Base-by-base conservation (phyloP, 2,329 filamentous ascomycete genomes). In the Dothideomycetes sp. region DNA sequence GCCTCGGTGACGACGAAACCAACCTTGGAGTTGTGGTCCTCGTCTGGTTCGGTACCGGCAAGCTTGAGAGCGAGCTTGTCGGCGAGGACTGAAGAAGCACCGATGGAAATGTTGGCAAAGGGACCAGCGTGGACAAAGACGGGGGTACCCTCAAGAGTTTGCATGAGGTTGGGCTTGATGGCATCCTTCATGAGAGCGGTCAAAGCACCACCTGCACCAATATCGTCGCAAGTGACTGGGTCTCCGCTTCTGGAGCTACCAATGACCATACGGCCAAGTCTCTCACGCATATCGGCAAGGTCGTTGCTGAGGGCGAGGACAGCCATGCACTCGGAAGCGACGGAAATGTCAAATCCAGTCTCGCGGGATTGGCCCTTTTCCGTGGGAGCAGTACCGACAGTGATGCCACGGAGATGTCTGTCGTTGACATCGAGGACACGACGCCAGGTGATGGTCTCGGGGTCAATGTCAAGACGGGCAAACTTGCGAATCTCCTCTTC, bases 101-200 rank as follows among this genome's bases (percentile, higher is more conserved):
- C 91, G 48, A 98, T 96, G 62, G 82, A 89, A 60, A 98, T 98
- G 63, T 98, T 98, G 57, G 91, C 91, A 54, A 98, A 98, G 12
- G 91, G 91, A 4, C 91, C 91, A 16, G 91, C 91, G 56, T 98
- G 91, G 11, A 98, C 91, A 56, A 98, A 93, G 3, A 96, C 91
- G 0, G 91, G 91, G 5, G 91, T 98, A 19, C 91, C 91, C 61
- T 98, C 91, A 38, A 98, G 70, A 19, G 86, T 94, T 64, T 98
- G 91, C 91, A 98, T 96, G 48, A 98, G 69, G 66, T 95, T 98
- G 44, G 91, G 91, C 72, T 98, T 98, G 67, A 96, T 94, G 41
- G 91, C 88, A 63, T 98, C 91, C 66, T 83, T 91, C 84, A 98
- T 95, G 53, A 98, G 71, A 19, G 88, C 89, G 32, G 91, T 87